Percentiles rank a stretch among this genome's conserved stretches.
phyloP scores from a whole-genome alignment of 2,329 filamentous ascomycete genomes.

The Epichloe uncinata region DNA sequence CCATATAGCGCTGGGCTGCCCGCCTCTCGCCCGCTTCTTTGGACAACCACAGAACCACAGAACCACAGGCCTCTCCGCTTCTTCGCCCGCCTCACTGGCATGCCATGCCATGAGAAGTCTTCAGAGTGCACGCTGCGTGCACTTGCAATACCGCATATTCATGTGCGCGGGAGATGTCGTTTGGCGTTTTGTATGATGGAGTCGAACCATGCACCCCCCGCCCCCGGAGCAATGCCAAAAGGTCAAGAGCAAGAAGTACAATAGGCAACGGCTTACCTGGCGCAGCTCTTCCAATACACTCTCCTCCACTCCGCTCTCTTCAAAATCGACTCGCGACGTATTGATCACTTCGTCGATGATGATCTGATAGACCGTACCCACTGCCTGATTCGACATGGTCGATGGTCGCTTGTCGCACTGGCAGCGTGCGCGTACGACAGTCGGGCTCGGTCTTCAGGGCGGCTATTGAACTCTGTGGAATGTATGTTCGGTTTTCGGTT shows the following conservation, averaged over 20 bases:
- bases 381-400: conserved; percentile 44
- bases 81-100: neutral
- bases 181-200: neutral
- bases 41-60: conserved; percentile 3
- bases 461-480: neutral
- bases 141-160: neutral
- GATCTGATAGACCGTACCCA: conserved; percentile 67
- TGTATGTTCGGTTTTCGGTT: neutral
- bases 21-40: conserved; percentile 15
- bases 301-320: conserved; percentile 88
- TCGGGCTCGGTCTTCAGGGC: neutral
- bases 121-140: neutral
- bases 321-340: conserved; percentile 86
- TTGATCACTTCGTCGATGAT: conserved; percentile 81
- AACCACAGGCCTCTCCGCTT: neutral
- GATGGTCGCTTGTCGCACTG: conserved; percentile 7
- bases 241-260: neutral
- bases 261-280: conserved; percentile 48
- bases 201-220: neutral
- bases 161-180: neutral
- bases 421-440: conserved; percentile 3
- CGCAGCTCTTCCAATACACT: conserved; percentile 75
- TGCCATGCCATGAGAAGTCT: neutral
- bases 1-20: conserved; percentile 41
- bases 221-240: neutral